Evolutionary conservation across 176 grass and related monocot species (phyloP).

Genomic region (Canna indica): DNA sequence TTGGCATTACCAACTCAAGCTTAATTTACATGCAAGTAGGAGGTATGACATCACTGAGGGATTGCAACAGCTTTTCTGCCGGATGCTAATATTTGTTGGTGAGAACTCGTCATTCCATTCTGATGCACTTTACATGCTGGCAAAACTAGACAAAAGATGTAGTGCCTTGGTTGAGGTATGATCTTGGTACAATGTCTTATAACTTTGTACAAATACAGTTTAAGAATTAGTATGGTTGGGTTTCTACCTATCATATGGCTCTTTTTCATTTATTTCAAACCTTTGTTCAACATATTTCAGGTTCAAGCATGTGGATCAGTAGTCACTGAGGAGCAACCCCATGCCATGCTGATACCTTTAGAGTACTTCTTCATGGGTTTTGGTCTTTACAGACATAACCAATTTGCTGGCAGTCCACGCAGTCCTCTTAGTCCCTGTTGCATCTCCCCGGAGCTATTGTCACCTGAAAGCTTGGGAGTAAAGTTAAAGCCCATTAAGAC

Average conservation of each 20-base stretch:
- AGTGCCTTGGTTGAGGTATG: constrained; percentile 20
- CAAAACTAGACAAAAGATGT: constrained; percentile 15
- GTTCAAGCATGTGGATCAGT: constrained; percentile 19
- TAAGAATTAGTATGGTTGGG: not conserved
- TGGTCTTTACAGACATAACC: constrained; percentile 2
- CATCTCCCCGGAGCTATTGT: constrained; percentile 22
- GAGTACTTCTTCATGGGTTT: constrained; percentile 21
- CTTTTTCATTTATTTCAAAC: not conserved
- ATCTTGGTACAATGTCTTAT: not conserved
- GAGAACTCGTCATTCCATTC: constrained; percentile 17
- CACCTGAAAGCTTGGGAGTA: constrained; percentile 27
- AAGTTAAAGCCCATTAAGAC: constrained; percentile 26
- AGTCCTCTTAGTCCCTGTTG: constrained; percentile 11
- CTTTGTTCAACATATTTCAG: not conserved
- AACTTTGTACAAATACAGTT: not conserved
- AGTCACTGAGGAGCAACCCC: constrained; percentile 24
- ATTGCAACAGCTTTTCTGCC: constrained; percentile 10
- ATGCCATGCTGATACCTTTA: constrained; percentile 23
- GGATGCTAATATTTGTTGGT: constrained; percentile 23
- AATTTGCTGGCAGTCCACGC: not conserved
- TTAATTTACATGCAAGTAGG: constrained; percentile 3
- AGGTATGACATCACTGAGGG: constrained; percentile 20
- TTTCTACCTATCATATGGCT: not conserved
- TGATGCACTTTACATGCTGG: constrained; percentile 20
- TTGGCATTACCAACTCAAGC: not conserved